Base-by-base conservation (phyloP, 1,284 basidiomycete genomes). In the Tranzscheliella williamsii region DNA sequence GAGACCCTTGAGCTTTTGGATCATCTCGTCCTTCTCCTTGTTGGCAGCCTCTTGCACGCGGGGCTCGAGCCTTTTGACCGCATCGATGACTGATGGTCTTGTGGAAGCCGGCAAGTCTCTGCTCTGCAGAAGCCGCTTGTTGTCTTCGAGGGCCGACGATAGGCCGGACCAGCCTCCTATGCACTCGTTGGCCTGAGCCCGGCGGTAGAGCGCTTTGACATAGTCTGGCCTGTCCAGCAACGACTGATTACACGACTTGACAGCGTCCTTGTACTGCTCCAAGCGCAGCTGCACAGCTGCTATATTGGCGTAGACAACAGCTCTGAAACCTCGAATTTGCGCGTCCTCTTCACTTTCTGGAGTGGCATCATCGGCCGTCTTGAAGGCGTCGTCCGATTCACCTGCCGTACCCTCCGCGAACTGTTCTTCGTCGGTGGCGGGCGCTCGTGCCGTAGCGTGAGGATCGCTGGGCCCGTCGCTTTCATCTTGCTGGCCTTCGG, bases 11-110 rank as follows among this genome's bases (percentile, higher is more conserved):
- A 98, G 79, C 79, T 98, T 96, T 51, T 82, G 84, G 67, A 97
- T 62, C 90, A 96, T 94, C 78, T 97, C 94, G 8, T 84, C 84
- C 49, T 90, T 94, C 78, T 98, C 94, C 63, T 81, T 83, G 76
- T 92, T 88, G 78, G 91, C 90, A 20, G 88, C 87, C 17, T 80
- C 82, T 63, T 87, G 85, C 18, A 87, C 79, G 5, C 86, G 84
- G 26, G 85, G 85, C 37, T 87, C 86, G 0, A 71, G 32, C 9
- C 42, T 35, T 3, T 34, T 29, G 20, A 72, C 48, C 7, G 45
- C 32, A 3, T 33, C 23, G 5, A 17, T 18, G 0, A 73, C 34
- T 11, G 55, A 27, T 0, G 63, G 32, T 17, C 37, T 39, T 44
- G 87, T 83, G 0, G 84, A 76, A 1, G 86, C 84, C 1, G 82